Conservation (phyloP, 192 early-diverging fungal genomes). For the Radiomyces spectabilis region DNA sequence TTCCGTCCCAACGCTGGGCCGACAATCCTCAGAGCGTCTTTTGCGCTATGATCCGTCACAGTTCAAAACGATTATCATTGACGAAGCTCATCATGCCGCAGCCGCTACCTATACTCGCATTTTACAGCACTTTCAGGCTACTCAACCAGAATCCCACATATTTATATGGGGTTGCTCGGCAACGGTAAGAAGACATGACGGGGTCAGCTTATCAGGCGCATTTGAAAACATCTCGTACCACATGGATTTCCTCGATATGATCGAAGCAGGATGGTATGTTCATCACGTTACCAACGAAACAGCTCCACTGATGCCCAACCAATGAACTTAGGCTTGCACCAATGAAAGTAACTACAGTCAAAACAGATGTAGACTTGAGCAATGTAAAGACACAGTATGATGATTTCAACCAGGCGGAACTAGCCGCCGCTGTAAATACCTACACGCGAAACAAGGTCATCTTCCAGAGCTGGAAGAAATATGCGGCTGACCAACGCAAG, state of each 20-base stretch:
- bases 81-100: constrained; percentile 90
- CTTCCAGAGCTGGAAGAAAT: constrained; percentile 51
- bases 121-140: constrained; percentile 58
- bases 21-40: constrained; percentile 37
- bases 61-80: constrained; percentile 89
- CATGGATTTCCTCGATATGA: constrained; percentile 72
- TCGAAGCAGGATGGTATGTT: constrained; percentile 64
- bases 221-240: constrained; percentile 81
- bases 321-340: constrained; percentile 46
- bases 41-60: constrained; percentile 57
- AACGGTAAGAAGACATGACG: constrained; percentile 81
- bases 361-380: constrained; percentile 50
- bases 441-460: constrained; percentile 50
- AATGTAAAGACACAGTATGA: constrained; percentile 36
- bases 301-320: not conserved
- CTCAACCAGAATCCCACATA: constrained; percentile 39
- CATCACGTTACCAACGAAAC: not conserved
- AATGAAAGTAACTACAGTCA: constrained; percentile 56
- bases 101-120: constrained; percentile 69
- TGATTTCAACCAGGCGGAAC: constrained; percentile 54
- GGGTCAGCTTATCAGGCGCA: constrained; percentile 48
- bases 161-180: constrained; percentile 93
- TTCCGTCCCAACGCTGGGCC: constrained; percentile 70
- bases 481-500: constrained; percentile 43
- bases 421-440: constrained; percentile 55